phyloP scores from a whole-genome alignment of 192 early-diverging fungal species.

The Gamsiella multidivaricata region DNA sequence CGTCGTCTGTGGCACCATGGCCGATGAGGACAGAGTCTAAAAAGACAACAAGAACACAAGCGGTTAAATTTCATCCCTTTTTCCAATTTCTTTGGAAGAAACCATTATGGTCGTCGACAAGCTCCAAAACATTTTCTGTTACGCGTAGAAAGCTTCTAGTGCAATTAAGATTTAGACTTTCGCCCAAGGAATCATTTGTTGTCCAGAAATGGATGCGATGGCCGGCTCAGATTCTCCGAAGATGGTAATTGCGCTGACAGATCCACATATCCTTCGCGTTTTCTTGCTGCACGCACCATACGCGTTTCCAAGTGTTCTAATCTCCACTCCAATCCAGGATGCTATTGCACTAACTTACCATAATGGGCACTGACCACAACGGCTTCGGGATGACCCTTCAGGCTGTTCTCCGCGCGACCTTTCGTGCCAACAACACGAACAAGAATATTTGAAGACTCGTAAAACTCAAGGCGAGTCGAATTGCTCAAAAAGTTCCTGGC shows the following conservation, averaged over 20 bases:
- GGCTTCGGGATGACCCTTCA: constrained; percentile 53
- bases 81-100: too few species aligned
- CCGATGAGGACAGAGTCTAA: constrained; percentile 74
- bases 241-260: constrained; percentile 22
- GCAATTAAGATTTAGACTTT: too few species aligned
- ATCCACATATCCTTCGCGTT: constrained; percentile 1
- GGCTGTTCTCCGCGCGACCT: constrained; percentile 36
- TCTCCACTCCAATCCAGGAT: too few species aligned
- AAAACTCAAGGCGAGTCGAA: constrained; percentile 35
- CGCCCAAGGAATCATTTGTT: neutral
- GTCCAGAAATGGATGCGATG: constrained; percentile 27
- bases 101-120: too few species aligned
- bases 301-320: too few species aligned
- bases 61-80: too few species aligned
- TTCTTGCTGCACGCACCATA: too few species aligned
- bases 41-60: neutral
- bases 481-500: constrained; percentile 30
- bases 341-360: constrained; percentile 55
- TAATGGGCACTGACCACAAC: constrained; percentile 77
- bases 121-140: too few species aligned
- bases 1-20: constrained; percentile 78
- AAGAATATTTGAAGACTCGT: constrained; percentile 67
- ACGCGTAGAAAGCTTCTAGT: too few species aligned
- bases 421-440: constrained; percentile 68
- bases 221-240: constrained; percentile 6